Conservation (phyloP, 495 filamentous ascomycete species). For the Aspergillus saccharolyticus region DNA sequence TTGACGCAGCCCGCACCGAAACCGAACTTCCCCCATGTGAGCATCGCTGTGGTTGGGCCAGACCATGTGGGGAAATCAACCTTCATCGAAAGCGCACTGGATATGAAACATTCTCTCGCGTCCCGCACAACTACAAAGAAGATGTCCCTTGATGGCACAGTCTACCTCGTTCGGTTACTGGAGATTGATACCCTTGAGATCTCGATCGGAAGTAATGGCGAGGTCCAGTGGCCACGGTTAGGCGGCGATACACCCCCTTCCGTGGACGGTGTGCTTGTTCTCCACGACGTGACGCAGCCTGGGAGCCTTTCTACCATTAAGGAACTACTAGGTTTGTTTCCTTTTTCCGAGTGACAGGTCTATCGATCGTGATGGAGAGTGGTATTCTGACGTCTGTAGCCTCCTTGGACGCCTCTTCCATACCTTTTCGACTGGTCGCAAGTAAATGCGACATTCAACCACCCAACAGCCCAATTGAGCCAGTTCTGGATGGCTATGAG, state of each 20-base stretch:
- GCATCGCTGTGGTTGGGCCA: conserved; percentile 80
- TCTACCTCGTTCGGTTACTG: conserved; percentile 74
- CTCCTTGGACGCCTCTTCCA: conserved; percentile 56
- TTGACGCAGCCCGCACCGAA: conserved; percentile 23
- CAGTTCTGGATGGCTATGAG: conserved; percentile 54
- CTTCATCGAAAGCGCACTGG: conserved; percentile 77
- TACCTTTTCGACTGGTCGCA: conserved; percentile 74
- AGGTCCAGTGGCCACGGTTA: conserved; percentile 72
- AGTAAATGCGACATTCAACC: conserved; percentile 78
- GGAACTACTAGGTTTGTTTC: conserved; percentile 49
- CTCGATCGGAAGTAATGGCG: conserved; percentile 46
- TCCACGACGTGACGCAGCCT: conserved; percentile 80
- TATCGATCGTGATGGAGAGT: background rate
- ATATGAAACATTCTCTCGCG: conserved; percentile 55
- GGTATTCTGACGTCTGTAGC: conserved; percentile 40
- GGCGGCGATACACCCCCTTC: conserved; percentile 61
- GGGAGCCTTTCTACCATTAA: conserved; percentile 63
- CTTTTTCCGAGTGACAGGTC: background rate
- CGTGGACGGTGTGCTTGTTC: conserved; percentile 76
- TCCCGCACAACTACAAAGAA: conserved; percentile 60
- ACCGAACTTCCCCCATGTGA: conserved; percentile 51
- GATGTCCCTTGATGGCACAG: conserved; percentile 68
- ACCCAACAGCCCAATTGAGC: conserved; percentile 41
- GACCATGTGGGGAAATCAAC: conserved; percentile 82
- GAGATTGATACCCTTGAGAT: conserved; percentile 56